A percentile compares a stretch with the other conserved stretches of the same genome.
Conservation (phyloP, 2,329 filamentous ascomycete species). For the Emmonsia crescens region DNA sequence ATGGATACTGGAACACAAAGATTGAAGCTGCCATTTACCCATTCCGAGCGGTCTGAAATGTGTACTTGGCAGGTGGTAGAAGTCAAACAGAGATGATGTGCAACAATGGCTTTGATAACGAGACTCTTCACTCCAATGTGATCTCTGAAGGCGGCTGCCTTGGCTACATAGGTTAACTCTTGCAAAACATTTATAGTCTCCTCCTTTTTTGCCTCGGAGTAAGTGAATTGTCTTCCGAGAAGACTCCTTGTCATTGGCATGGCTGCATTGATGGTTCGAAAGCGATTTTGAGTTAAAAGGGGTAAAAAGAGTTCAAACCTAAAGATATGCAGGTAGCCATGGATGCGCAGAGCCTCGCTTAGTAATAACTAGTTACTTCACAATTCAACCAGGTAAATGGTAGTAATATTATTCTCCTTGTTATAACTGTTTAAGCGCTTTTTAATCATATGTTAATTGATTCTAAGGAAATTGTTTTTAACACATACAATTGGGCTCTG, state of each 20-base stretch:
- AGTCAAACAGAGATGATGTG: constrained; percentile 2
- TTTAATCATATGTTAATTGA: too few relatives aligned
- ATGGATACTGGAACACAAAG: constrained; percentile 19
- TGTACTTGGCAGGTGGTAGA: constrained; percentile 9
- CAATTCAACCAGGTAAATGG: too few relatives aligned
- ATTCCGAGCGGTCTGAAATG: constrained; percentile 13
- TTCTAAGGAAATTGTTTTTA: too few relatives aligned
- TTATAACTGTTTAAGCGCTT: too few relatives aligned
- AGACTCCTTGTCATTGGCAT: constrained; percentile 7
- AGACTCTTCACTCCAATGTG: not conserved
- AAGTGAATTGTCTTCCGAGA: constrained; percentile 7
- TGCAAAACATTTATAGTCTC: constrained; percentile 8
- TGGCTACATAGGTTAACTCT: constrained; percentile 7
- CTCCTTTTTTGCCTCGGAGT: constrained; percentile 5
- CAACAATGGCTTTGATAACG: not conserved
- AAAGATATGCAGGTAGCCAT: too few relatives aligned
- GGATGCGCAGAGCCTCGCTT: too few relatives aligned
- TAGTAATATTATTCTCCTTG: too few relatives aligned
- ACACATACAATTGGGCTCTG: too few relatives aligned
- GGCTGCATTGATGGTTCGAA: not conserved
- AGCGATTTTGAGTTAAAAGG: too few relatives aligned
- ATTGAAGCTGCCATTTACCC: constrained; percentile 17
- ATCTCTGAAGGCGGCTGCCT: not conserved
- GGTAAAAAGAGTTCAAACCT: too few relatives aligned
- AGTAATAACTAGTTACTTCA: too few relatives aligned